Base-by-base conservation (phyloP, 2,329 filamentous ascomycete genomes). In the Verticillium nubilum region DNA sequence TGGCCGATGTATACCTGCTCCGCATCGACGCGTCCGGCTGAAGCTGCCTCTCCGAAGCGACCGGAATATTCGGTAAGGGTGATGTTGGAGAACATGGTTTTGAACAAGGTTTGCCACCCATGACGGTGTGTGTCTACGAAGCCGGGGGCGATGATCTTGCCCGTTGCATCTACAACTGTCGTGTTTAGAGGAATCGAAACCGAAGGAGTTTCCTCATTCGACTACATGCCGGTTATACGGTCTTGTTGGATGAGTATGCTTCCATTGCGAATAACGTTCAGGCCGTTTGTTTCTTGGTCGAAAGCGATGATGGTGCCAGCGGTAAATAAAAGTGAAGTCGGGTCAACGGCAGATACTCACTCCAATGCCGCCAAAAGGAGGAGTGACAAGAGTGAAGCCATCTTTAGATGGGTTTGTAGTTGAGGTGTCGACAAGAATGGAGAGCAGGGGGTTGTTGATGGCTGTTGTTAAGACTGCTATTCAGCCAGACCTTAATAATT, bases 1-100 rank as follows among this genome's bases (percentile, higher is more conserved):
- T 80, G 76, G 6, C 78, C 71, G 58, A 74, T 69, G 61, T 81
- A 81, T 1, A 81, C 72, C 58, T 82, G 79, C 1, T 78, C 72
- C 1, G 75, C 65, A 0, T 69, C 29, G 5, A 33, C 13, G 47
- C 28, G 13, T 54, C 29, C 17, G 25, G 42, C 55, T 19, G 55
- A 42, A 10, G 25, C 35, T 23, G 15, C 25, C 27, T 57, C 33
- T 31, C 31, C 55, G 19, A 52, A 58, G n/a, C 29, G 56, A 25
- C 52, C 29, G 52, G 68, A 42, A 61, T 71, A 71, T 15, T 66
- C 64, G 31, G 64, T 28, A 15, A 69, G 62, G n/a, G 64, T 62
- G n/a, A 64, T 62, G 54, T 69, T 62, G 33, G 63, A 60, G 54
- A 65, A 62, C 23, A 58, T 42, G 50, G 62, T 66, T 56, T 71